These are phyloP conservation scores for Inonotus hispidus DNA, from an alignment of 1,284 basidiomycete genomes.

Conservation along the genomic window DNA sequence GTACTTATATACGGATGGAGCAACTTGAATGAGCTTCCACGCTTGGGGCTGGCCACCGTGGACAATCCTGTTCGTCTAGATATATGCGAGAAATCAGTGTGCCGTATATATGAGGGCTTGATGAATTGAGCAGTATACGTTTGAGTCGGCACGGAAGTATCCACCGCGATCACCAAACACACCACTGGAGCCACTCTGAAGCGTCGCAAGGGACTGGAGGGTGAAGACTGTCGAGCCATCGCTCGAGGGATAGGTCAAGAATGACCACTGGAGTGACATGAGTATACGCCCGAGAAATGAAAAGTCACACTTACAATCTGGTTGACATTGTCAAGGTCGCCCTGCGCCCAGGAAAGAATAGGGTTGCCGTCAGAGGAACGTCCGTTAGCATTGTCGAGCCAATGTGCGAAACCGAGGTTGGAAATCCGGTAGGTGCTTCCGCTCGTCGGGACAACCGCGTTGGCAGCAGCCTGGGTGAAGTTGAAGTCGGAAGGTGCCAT, in stretches of 20 bases:
- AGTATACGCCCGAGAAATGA: background rate
- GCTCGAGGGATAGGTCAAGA: slow-evolving; percentile 10
- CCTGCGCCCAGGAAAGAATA: slow-evolving; percentile 6
- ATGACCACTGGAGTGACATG: slow-evolving; percentile 10
- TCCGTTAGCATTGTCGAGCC: slow-evolving; percentile 12
- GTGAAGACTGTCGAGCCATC: slow-evolving; percentile 9
- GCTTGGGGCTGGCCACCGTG: slow-evolving; percentile 8
- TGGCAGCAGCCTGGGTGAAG: slow-evolving; percentile 7
- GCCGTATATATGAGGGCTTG: background rate
- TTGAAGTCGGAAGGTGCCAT: background rate
- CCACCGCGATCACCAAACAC: slow-evolving; percentile 6
- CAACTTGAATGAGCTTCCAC: slow-evolving; percentile 10
- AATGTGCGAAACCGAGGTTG: slow-evolving; percentile 9
- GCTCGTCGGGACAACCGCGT: slow-evolving; percentile 1
- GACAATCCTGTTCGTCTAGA: slow-evolving; percentile 11
- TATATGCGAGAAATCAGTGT: background rate
- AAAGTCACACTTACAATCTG: background rate
- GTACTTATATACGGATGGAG: slow-evolving; percentile 8
- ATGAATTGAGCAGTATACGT: background rate
- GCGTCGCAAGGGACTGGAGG: slow-evolving; percentile 2
- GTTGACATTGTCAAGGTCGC: background rate
- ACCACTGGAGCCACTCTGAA: background rate
- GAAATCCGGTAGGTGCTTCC: slow-evolving; percentile 12
- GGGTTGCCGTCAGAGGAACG: slow-evolving; percentile 10
- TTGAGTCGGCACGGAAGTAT: slow-evolving; percentile 7